Conservation (phyloP, 2,329 filamentous ascomycete genomes). For the Diaporthe caulivora region DNA sequence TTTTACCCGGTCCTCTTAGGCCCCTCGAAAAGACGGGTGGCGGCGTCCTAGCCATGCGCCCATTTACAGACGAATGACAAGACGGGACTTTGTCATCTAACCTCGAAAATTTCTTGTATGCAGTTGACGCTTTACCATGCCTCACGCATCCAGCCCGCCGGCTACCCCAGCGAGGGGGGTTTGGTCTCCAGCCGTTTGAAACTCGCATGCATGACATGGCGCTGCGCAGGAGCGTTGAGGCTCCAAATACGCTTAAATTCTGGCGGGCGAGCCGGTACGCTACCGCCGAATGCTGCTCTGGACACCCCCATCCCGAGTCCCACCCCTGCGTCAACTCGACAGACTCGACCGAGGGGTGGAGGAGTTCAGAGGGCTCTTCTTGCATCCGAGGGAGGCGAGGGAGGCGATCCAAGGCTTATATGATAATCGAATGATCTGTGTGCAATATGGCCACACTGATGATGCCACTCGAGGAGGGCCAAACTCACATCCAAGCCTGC, state of each 20-base stretch:
- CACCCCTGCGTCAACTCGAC: slow-evolving; percentile 18
- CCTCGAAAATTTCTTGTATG: not conserved
- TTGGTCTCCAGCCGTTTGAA: slow-evolving; percentile 30
- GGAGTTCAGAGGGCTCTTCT: not conserved
- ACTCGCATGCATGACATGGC: slow-evolving; percentile 30
- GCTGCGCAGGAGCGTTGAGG: slow-evolving; percentile 11
- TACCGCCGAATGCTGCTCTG: slow-evolving; percentile 3
- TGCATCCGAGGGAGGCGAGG: slow-evolving; percentile 17
- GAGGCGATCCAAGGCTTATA: slow-evolving; percentile 19
- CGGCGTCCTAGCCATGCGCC: slow-evolving; percentile 9
- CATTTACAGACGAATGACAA: slow-evolving; percentile 7
- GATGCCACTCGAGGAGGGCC: slow-evolving; percentile 22
- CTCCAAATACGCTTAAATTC: slow-evolving; percentile 36
- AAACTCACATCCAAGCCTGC: slow-evolving; percentile 3
- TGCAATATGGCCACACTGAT: slow-evolving; percentile 15
- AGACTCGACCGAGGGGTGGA: not conserved
- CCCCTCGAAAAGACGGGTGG: slow-evolving; percentile 10
- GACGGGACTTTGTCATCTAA: slow-evolving; percentile 6
- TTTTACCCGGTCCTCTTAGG: not conserved
- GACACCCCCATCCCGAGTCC: slow-evolving; percentile 1
- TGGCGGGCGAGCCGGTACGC: slow-evolving; percentile 11
- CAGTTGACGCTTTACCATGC: not conserved
- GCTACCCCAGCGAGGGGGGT: slow-evolving; percentile 14
- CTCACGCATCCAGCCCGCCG: slow-evolving; percentile 10
- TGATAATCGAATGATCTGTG: slow-evolving; percentile 35